Evolutionary conservation across 2,329 filamentous ascomycete genomes (phyloP).

Genomic region (Exophiala mesophila): DNA sequence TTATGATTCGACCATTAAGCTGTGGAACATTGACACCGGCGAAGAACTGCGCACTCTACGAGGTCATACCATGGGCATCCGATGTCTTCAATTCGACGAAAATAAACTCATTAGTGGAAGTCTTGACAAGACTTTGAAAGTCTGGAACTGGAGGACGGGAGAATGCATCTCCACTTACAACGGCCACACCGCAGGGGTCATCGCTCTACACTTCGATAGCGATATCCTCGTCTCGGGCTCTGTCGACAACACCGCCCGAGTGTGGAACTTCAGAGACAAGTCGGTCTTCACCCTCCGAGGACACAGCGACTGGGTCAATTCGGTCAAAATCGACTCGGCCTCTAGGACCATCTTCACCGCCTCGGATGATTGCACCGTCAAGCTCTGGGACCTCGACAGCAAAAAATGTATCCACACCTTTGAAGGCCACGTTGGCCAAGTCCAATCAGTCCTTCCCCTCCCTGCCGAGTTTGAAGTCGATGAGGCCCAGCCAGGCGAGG

Average conservation of each 20-base stretch:
- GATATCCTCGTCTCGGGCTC: constrained; percentile 84
- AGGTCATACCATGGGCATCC: constrained; percentile 78
- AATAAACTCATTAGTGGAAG: constrained; percentile 86
- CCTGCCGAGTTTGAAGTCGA: constrained; percentile 87
- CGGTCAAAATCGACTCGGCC: constrained; percentile 76
- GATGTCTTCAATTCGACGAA: constrained; percentile 89
- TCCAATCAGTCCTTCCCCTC: constrained; percentile 83
- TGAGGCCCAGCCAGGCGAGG: constrained; percentile 40
- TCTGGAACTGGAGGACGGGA: constrained; percentile 97
- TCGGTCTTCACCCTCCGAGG: constrained; percentile 74
- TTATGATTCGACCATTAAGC: constrained; percentile 90
- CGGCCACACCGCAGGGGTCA: constrained; percentile 75
- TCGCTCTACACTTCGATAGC: constrained; percentile 80
- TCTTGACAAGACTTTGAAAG: constrained; percentile 78
- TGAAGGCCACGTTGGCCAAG: constrained; percentile 87
- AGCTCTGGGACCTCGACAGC: constrained; percentile 88
- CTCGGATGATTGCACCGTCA: constrained; percentile 86
- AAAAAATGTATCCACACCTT: constrained; percentile 71
- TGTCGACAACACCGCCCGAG: constrained; percentile 80
- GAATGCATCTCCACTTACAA: constrained; percentile 75
- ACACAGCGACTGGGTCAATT: constrained; percentile 93
- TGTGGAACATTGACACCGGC: constrained; percentile 90
- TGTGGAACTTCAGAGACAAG: constrained; percentile 87
- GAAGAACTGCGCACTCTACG: constrained; percentile 77
- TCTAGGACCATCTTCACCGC: constrained; percentile 87